Base-by-base conservation (phyloP, 345 rosid genomes). In the Boechera retrofracta region DNA sequence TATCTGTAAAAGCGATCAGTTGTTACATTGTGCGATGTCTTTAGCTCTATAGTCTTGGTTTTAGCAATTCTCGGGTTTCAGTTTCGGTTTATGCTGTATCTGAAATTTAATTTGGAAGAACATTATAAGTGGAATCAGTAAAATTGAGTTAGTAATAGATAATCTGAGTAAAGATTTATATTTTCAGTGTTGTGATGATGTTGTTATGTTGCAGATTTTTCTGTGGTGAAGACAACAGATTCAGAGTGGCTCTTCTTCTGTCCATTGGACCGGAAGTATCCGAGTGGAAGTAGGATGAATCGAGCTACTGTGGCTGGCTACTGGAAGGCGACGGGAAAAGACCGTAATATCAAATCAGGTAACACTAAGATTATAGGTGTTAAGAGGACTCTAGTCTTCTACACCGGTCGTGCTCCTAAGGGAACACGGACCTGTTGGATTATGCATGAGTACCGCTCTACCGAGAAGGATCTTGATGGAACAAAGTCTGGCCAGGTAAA, bases 281-380 rank as follows among this genome's bases (percentile, higher is more conserved):
- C 97, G 2, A 91, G 82, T 38, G 98, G 99, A 15, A 79, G 68
- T 4, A 77, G 98, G 52, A 82, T 86, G 86, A 95, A 95, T 72
- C 81, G 99, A 42, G 99, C 99, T 0, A 95, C 99, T 0, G 29
- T 8, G 5, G 86, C 85, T 58, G 99, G 99, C 0, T 92, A 95
- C 80, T 95, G 99, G 98, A 95, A 95, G 81, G 94, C 98, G 0
- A 95, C 99, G 0, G 98, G 99, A 0, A 95, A 83, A 79, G 97
- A 95, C 71, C 88, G 98, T 10, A 86, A 69, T 73, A 80, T 95
- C 26, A 89, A 90, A 59, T 88, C 89, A 8, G 57, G 67, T 0
- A 83, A 45, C n/a, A 54, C 51, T 10, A 73, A 68, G 74, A 71
- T 92, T 80, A 91, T 95, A 15, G 99, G 99, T 1, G 87, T 88